Percentiles rank a stretch among this genome's conserved stretches.
phyloP scores from a whole-genome alignment of 2,329 filamentous ascomycete species.

The Bipolaris sorokiniana region DNA sequence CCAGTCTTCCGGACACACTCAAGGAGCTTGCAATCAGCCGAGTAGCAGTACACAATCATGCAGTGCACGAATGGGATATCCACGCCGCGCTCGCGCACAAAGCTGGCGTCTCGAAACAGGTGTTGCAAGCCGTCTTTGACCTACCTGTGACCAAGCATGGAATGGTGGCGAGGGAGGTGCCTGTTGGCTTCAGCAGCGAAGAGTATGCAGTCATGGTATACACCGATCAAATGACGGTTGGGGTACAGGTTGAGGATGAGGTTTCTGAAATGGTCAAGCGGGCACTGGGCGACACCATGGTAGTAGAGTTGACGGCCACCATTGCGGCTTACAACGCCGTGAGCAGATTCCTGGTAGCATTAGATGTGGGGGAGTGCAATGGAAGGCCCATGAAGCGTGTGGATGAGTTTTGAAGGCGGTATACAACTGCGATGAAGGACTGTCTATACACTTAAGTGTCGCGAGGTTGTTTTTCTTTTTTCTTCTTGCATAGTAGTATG shows the following conservation, averaged over 20 bases:
- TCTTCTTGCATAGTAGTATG: not conserved
- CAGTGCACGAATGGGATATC: constrained; percentile 85
- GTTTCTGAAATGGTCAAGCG: constrained; percentile 68
- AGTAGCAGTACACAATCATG: constrained; percentile 80
- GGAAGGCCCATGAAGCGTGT: constrained; percentile 41
- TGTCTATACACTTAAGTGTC: not conserved
- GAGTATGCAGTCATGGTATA: constrained; percentile 76
- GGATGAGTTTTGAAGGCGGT: constrained; percentile 30
- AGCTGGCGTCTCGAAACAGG: constrained; percentile 65
- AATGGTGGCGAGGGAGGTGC: constrained; percentile 17
- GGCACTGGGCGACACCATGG: constrained; percentile 70
- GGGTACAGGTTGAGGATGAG: constrained; percentile 70
- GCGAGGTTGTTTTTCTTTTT: not conserved
- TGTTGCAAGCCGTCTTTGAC: constrained; percentile 55
- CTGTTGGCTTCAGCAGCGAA: constrained; percentile 48
- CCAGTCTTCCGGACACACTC: constrained; percentile 57
- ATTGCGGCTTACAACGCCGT: constrained; percentile 85
- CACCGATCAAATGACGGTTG: constrained; percentile 82
- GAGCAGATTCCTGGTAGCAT: constrained; percentile 79
- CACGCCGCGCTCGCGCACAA: constrained; percentile 72
- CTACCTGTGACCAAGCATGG: constrained; percentile 31
- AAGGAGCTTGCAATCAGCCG: constrained; percentile 81
- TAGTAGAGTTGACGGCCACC: constrained; percentile 81
- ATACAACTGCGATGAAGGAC: not conserved
- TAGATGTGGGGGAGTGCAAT: constrained; percentile 66